Percentiles rank a stretch among this genome's conserved stretches.
Evolutionary conservation across 192 early-diverging fungal genomes (phyloP).

Genomic region (Kappamyces sp.): DNA sequence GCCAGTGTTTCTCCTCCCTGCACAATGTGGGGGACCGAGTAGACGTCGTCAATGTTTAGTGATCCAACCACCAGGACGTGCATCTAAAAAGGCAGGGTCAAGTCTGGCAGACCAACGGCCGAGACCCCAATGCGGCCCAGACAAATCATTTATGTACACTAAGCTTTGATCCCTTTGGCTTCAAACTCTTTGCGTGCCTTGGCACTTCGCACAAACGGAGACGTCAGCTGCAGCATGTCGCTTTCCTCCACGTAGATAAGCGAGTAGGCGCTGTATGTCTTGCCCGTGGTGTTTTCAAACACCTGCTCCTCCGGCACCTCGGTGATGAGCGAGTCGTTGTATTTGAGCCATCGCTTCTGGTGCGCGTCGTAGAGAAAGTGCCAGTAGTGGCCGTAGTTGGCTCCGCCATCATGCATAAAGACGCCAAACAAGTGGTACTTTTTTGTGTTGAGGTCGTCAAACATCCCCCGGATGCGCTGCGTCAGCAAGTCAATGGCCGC

Average conservation of each 20-base stretch:
- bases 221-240: background rate
- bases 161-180: no score
- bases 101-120: no score
- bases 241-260: conserved; percentile 27
- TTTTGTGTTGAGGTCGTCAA: conserved; percentile 10
- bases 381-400: conserved; percentile 40
- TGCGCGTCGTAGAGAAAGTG: conserved; percentile 26
- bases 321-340: conserved; percentile 29
- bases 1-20: conserved; percentile 46
- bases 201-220: conserved; percentile 2
- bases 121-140: no score
- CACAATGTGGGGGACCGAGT: conserved; percentile 67
- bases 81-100: background rate
- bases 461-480: conserved; percentile 1
- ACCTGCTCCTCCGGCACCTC: conserved; percentile 32
- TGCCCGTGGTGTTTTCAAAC: conserved; percentile 29
- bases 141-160: no score
- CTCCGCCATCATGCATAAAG: conserved; percentile 35
- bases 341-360: conserved; percentile 31
- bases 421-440: conserved; percentile 30
- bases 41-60: conserved; percentile 77
- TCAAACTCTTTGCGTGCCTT: background rate
- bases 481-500: background rate
- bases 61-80: conserved; percentile 57
- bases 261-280: conserved; percentile 25